Evolutionary conservation across 768 basidiomycete species (phyloP), one percentile per base, ranked within the genome.

Genomic region (Nidularia sp.): DNA sequence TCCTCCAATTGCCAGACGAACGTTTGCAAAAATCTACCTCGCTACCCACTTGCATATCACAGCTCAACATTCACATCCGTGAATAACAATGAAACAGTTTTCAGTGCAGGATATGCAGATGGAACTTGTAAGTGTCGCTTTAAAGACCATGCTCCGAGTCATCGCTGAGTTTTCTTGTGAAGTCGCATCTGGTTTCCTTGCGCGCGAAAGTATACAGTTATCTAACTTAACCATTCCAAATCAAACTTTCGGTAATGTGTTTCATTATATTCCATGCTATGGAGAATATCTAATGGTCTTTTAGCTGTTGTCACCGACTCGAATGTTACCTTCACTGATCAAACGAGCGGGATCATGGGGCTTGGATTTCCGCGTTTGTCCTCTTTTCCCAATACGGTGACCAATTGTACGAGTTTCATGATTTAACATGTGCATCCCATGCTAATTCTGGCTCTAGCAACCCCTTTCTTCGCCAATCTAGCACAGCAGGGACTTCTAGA

Each of bases 341-440:
- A 85, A 46, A 71, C 83, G 6, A 91, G 87, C 53, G 90, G 90
- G 2, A 67, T 92, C 35, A 60, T 92, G 18, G 90, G 90, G 18
- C 70, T 92, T 31, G 88, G 90, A 1, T 92, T 92, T 65, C 75
- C 87, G 29, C 77, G 88, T 18, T 71, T 90, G 34, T 90, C 90
- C 1, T 72, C 75, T 9, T 83, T 92, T 29, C 67, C 77, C 5
- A 61, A 57, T 22, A 58, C 66, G 2, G 66, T 72, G 6, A 63
- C 71, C 8, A 79, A 83, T 55, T 80, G 87, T 86, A 57, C 58
- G 76, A 56, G 18, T 47, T 29, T 29, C 25, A 29, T 29, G 25
- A 29, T 29, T 29, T 29, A 29, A 29, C 25, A 29, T 29, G 25
- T 29, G 25, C 25, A 29, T 29, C 25, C 4, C 25, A 29, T 29